phyloP scores from a whole-genome alignment of 2,329 filamentous ascomycete genomes.

The Verticillium nonalfalfae region DNA sequence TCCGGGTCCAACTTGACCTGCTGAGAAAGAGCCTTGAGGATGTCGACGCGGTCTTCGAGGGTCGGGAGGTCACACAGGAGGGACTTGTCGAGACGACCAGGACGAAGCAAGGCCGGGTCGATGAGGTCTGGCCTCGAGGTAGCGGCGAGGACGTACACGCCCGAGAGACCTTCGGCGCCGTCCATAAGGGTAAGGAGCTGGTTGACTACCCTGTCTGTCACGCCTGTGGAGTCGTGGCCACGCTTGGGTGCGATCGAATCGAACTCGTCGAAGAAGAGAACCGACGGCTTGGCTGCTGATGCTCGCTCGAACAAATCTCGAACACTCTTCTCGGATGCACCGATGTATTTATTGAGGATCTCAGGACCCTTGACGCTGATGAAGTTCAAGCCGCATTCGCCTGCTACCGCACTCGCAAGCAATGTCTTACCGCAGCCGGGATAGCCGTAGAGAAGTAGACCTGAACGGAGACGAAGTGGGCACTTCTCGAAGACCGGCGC shows the following conservation, averaged over 20 bases:
- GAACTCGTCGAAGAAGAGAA: conserved; percentile 98
- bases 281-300: conserved; percentile 82
- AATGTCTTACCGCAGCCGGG: conserved; percentile 96
- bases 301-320: conserved; percentile 93
- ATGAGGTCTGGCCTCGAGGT: conserved; percentile 92
- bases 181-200: conserved; percentile 99
- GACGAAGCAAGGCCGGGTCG: conserved; percentile 85
- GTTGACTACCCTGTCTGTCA: conserved; percentile 98
- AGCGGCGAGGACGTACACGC: conserved; percentile 93
- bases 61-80: conserved; percentile 85
- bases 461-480: conserved; percentile 87
- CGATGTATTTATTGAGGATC: conserved; percentile 98
- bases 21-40: conserved; percentile 74
- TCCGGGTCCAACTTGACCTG: conserved; percentile 70
- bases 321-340: conserved; percentile 92
- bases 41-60: conserved; percentile 77
- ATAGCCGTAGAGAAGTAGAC: conserved; percentile 87
- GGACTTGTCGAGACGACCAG: conserved; percentile 89
- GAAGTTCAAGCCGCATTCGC: conserved; percentile 96
- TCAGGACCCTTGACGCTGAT: conserved; percentile 98
- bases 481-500: conserved; percentile 96
- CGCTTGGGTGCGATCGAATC: conserved; percentile 96
- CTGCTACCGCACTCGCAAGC: conserved; percentile 91
- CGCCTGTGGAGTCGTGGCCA: conserved; percentile 93
- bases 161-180: conserved; percentile 87